These are phyloP conservation scores for Byssothecium circinans DNA, from an alignment of 2,329 filamentous ascomycete species.

Conservation along the genomic window DNA sequence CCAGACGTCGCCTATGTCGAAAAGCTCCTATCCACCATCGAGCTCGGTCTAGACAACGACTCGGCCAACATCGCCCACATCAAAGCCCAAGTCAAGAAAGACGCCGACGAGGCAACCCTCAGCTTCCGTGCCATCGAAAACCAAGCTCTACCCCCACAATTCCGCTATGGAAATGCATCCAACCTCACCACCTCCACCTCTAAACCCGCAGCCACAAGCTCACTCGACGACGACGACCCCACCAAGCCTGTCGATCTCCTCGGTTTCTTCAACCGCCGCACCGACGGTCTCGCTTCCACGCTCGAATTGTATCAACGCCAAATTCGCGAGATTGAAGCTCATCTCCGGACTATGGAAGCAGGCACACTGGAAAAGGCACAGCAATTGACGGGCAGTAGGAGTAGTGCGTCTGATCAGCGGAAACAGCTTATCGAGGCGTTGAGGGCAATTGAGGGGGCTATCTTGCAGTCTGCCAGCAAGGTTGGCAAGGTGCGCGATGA, in stretches of 20 bases:
- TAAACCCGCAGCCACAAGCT: slow-evolving; percentile 26
- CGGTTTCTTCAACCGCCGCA: slow-evolving; percentile 49
- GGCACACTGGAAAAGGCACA: slow-evolving; percentile 49
- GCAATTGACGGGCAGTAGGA: slow-evolving; percentile 42
- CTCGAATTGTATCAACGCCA: slow-evolving; percentile 47
- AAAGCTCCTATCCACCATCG: slow-evolving; percentile 63
- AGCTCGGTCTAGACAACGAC: slow-evolving; percentile 65
- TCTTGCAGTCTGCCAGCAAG: slow-evolving; percentile 50
- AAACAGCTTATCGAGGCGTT: slow-evolving; percentile 51
- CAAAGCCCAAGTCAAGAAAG: slow-evolving; percentile 62
- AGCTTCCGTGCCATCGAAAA: slow-evolving; percentile 75
- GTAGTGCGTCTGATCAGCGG: slow-evolving; percentile 41
- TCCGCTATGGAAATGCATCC: slow-evolving; percentile 56
- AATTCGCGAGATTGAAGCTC: slow-evolving; percentile 52
- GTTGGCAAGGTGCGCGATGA: slow-evolving; percentile 53
- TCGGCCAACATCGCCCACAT: slow-evolving; percentile 61
- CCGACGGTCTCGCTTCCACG: slow-evolving; percentile 42
- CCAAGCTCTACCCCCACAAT: slow-evolving; percentile 68
- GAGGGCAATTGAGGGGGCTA: slow-evolving; percentile 53
- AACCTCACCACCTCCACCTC: slow-evolving; percentile 35
- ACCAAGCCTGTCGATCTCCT: slow-evolving; percentile 49
- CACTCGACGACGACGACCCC: slow-evolving; percentile 43
- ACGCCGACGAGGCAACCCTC: slow-evolving; percentile 70
- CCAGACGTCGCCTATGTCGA: slow-evolving; percentile 67
- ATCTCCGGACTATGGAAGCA: slow-evolving; percentile 53